A percentile compares a stretch with the other conserved stretches of the same genome.
phyloP scores from a whole-genome alignment of 495 filamentous ascomycete species.

The Cercophora newfieldiana region DNA sequence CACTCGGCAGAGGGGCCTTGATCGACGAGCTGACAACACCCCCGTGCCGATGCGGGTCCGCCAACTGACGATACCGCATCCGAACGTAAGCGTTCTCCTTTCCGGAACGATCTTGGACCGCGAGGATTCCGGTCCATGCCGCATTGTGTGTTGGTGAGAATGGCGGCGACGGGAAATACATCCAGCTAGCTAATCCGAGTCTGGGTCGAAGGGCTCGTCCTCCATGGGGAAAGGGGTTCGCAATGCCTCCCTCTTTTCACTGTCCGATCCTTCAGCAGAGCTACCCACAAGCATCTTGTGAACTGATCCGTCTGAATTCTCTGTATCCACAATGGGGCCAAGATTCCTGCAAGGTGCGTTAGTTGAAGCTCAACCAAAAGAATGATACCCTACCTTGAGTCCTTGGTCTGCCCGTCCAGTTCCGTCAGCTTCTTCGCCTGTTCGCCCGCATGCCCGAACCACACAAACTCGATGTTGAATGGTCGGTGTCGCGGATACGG shows the following conservation, averaged over 20 bases:
- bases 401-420: background rate
- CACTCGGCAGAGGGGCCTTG: background rate
- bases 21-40: background rate
- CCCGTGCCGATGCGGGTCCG: background rate
- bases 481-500: conserved; percentile 4
- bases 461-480: conserved; percentile 9
- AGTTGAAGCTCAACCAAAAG: background rate
- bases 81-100: background rate
- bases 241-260: background rate
- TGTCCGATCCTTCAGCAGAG: background rate
- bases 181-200: background rate
- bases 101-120: background rate
- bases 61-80: background rate
- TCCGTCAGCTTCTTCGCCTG: background rate
- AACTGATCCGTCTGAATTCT: background rate
- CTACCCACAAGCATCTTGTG: conserved; percentile 9
- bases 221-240: background rate
- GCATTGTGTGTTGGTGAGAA: background rate
- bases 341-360: background rate
- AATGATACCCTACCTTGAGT: background rate
- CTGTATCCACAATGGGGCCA: background rate
- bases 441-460: background rate
- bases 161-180: background rate
- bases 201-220: conserved; percentile 4
- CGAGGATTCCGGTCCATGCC: background rate